These are phyloP conservation scores for Teunomyces lycoperdinae DNA, from an alignment of 805 yeast species.

Conservation along the genomic window DNA sequence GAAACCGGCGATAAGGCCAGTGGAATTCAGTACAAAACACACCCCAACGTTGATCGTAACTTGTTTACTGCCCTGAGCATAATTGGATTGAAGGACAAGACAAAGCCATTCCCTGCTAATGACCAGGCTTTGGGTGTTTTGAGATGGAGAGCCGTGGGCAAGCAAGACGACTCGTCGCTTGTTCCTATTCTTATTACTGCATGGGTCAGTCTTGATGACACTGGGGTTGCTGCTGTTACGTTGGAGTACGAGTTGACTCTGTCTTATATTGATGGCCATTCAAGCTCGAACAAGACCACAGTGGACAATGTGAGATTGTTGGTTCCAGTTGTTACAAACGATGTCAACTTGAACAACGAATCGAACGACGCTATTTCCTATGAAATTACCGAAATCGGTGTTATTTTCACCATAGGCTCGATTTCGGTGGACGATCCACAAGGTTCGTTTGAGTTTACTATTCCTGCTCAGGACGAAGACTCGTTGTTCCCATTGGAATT, in stretches of 20 bases:
- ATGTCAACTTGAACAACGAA: conserved; percentile 47
- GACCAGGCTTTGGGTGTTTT: conserved; percentile 88
- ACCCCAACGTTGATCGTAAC: conserved; percentile 89
- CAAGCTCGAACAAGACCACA: conserved; percentile 29
- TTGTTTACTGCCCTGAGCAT: conserved; percentile 55
- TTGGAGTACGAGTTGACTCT: conserved; percentile 80
- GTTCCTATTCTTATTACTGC: conserved; percentile 73
- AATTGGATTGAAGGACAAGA: conserved; percentile 73
- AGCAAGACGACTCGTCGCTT: conserved; percentile 45
- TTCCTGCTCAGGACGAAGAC: conserved; percentile 76
- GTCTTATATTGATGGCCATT: conserved; percentile 27
- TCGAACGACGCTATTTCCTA: conserved; percentile 49
- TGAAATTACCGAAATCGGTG: conserved; percentile 64
- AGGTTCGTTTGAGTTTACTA: conserved; percentile 78
- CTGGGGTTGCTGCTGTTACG: conserved; percentile 67
- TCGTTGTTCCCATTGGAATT: conserved; percentile 85
- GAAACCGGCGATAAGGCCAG: conserved; percentile 46
- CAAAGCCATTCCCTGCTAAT: conserved; percentile 85
- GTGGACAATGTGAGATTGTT: conserved; percentile 53
- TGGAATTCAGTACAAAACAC: conserved; percentile 79
- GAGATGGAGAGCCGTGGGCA: conserved; percentile 82
- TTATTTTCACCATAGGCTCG: conserved; percentile 59
- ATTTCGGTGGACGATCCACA: conserved; percentile 51
- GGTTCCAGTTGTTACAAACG: conserved; percentile 66
- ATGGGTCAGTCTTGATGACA: conserved; percentile 74